These are phyloP conservation scores for Calonectria pauciramosa DNA, from an alignment of 2,329 filamentous ascomycete species.

Conservation along the genomic window DNA sequence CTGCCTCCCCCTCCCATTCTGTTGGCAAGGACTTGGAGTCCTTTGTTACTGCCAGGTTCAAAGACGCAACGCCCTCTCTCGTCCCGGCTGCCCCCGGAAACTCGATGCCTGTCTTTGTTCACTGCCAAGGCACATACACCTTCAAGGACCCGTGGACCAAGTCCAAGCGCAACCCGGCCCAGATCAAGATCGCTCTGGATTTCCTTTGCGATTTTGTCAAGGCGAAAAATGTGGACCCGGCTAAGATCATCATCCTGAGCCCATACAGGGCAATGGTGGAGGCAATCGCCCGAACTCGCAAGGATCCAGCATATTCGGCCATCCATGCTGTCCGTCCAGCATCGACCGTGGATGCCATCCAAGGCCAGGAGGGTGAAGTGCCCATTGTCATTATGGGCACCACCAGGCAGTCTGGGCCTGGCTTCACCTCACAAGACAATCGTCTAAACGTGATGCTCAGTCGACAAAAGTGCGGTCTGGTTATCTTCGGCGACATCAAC, in stretches of 20 bases:
- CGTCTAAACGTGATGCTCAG: constrained; percentile 38
- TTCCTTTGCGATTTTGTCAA: constrained; percentile 30
- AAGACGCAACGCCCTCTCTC: neutral
- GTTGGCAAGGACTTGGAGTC: constrained; percentile 57
- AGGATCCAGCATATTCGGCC: constrained; percentile 7
- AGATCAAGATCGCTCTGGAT: constrained; percentile 35
- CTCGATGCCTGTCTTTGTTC: constrained; percentile 31
- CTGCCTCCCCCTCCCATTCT: constrained; percentile 66
- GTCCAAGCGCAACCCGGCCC: constrained; percentile 26
- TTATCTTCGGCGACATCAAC: constrained; percentile 36
- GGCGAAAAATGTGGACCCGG: constrained; percentile 7
- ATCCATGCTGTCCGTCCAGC: constrained; percentile 29
- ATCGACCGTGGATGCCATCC: constrained; percentile 36
- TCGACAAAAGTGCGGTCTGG: constrained; percentile 30
- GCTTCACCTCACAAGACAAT: constrained; percentile 28
- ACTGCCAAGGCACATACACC: constrained; percentile 25
- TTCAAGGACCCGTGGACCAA: constrained; percentile 7
- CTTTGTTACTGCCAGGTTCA: neutral
- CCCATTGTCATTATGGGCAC: constrained; percentile 31
- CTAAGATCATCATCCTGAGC: constrained; percentile 29
- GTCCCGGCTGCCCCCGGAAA: constrained; percentile 10
- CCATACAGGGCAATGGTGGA: constrained; percentile 38
- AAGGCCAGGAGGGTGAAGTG: constrained; percentile 43
- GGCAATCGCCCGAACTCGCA: constrained; percentile 17
- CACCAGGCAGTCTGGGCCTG: constrained; percentile 12